Evolutionary conservation across 495 filamentous ascomycete species (phyloP), one percentile per base, ranked within the genome.

Genomic region (Pyrenopolyporus hunteri): DNA sequence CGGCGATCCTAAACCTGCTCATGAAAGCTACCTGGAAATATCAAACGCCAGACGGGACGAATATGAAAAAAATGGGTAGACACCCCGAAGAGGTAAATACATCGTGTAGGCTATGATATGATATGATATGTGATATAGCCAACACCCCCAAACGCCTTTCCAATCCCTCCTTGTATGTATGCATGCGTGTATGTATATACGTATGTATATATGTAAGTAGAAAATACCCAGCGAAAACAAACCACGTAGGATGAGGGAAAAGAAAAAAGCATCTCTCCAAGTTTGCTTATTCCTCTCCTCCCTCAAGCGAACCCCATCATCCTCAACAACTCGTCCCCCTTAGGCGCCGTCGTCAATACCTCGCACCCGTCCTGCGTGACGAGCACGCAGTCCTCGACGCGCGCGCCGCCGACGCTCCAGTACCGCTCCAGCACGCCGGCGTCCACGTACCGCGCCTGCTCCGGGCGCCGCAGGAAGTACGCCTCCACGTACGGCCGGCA

Each of bases 371-470:
- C 78, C 20, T 81, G 78, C 2, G 91, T 96, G 10, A 96, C 85
- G 8, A 96, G 78, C 44, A 97, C 87, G 71, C 92, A 89, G 73
- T 97, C 93, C 76, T 98, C 93, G 59, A 98, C 93, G 29, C 93
- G 83, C 23, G 94, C 92, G 10, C 93, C 93, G 13, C 93, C 93
- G 17, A 97, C 85, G 20, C 78, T 78, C 60, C 88, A 87, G 67
- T 90, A 97, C 59, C 82, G 80, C 11, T 83, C 82, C 2, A 95
- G 80, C 29, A 87, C 83, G 2, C 83, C 79, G 54, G 81, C 82
- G 77, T 96, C 83, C 74, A 98, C 92, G 69, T 85, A 93, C 35
- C 80, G 76, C 14, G 79, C 76, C 52, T 91, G 87, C 40, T 78
- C 68, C 0, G 83, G 78, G 60, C 86, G 78, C 16, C 78, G 79